A percentile compares a stretch with the other conserved stretches of the same genome.
These are phyloP conservation scores for Penicillium palitans DNA, from an alignment of 2,329 filamentous ascomycete species.

Conservation along the genomic window DNA sequence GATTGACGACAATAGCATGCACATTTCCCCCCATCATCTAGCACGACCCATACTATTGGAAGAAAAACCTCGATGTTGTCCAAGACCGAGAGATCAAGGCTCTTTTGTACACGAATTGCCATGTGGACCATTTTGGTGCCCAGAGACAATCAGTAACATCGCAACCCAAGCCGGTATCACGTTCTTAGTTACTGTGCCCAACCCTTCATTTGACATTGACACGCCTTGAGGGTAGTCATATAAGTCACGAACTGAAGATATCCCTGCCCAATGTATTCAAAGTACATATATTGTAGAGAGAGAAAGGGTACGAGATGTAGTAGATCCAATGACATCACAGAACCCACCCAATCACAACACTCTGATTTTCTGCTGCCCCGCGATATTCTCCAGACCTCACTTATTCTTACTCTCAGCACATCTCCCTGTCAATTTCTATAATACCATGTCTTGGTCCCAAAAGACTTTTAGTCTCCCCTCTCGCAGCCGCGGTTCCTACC, in stretches of 20 bases:
- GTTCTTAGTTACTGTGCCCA: not conserved
- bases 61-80: too few relatives aligned
- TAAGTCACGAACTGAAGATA: not conserved
- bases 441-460: conserved; percentile 70
- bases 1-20: too few relatives aligned
- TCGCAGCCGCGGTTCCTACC: conserved; percentile 78
- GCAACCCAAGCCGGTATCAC: too few relatives aligned
- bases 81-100: too few relatives aligned
- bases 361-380: conserved; percentile 41
- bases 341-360: conserved; percentile 50
- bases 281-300: not conserved
- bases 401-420: conserved; percentile 24
- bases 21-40: too few relatives aligned
- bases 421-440: conserved; percentile 11
- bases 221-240: not conserved
- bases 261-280: not conserved
- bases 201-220: not conserved
- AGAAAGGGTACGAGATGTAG: not conserved
- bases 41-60: too few relatives aligned
- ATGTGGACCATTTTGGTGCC: too few relatives aligned
- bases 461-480: conserved; percentile 79
- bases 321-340: conserved; percentile 33
- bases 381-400: not conserved
- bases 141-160: too few relatives aligned
- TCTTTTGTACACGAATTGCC: too few relatives aligned